These are phyloP conservation scores for Eucalyptus rudis DNA, from an alignment of 345 rosid species.

Conservation along the genomic window DNA sequence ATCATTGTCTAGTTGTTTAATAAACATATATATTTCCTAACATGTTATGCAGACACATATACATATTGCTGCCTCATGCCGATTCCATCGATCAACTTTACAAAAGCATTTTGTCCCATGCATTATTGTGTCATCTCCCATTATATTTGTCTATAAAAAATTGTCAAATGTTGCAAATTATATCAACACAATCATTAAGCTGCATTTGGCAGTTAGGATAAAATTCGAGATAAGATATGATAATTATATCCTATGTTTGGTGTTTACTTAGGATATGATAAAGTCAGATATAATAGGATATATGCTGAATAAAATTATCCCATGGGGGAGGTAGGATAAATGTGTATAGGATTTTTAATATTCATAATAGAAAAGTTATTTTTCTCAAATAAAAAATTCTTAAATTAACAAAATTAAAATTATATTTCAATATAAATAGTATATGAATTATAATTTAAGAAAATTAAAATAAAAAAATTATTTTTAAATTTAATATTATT, in stretches of 20 bases:
- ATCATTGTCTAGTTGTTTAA: background rate
- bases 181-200: background rate
- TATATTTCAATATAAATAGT: too few species aligned
- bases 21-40: background rate
- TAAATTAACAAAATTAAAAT: too few species aligned
- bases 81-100: background rate
- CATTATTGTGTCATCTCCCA: background rate
- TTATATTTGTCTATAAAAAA: background rate
- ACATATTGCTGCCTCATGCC: accelerated
- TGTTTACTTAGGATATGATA: accelerated
- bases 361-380: too few species aligned
- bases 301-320: accelerated
- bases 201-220: accelerated
- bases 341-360: accelerated
- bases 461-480: too few species aligned
- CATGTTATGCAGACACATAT: background rate
- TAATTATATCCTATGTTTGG: too few species aligned
- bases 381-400: too few species aligned
- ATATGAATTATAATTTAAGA: too few species aligned
- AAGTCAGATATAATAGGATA: accelerated
- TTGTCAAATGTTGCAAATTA: background rate
- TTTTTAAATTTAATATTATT: too few species aligned
- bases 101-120: background rate
- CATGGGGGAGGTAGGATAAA: accelerated
- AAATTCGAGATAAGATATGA: accelerated